phyloP scores from a whole-genome alignment of 371 early-diverging fungal species.

The Lichtheimia ornata region DNA sequence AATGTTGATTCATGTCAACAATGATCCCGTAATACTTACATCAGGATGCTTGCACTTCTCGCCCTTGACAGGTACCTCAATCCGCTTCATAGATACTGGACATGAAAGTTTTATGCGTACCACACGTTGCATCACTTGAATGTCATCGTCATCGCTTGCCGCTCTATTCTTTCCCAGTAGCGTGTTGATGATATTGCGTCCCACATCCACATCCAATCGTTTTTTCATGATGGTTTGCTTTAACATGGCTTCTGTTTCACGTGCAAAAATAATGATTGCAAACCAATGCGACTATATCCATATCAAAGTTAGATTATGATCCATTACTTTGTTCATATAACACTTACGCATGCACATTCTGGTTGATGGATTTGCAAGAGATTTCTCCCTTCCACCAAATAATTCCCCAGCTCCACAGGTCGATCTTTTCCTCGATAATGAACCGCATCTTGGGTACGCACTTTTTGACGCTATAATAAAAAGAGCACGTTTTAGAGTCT shows the following conservation, averaged over 20 bases:
- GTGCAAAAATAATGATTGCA: constrained; percentile 18
- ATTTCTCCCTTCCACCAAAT: constrained; percentile 24
- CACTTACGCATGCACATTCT: constrained; percentile 41
- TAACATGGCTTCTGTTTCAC: constrained; percentile 28
- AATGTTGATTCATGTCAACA: neutral
- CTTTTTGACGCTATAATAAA: constrained; percentile 7
- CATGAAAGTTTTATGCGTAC: constrained; percentile 33
- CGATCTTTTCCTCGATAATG: constrained; percentile 35
- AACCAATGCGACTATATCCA: constrained; percentile 26
- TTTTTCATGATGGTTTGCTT: constrained; percentile 2
- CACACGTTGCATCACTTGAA: constrained; percentile 27
- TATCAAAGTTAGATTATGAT: neutral
- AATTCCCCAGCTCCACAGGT: constrained; percentile 26
- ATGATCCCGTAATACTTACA: neutral
- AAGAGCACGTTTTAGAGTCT: neutral
- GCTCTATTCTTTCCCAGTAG: constrained; percentile 17
- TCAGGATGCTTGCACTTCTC: constrained; percentile 29
- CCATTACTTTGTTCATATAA: neutral
- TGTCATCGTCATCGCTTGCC: constrained; percentile 35
- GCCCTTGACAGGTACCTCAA: constrained; percentile 36
- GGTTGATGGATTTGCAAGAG: constrained; percentile 23
- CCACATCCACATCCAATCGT: constrained; percentile 8
- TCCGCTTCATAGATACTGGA: constrained; percentile 34
- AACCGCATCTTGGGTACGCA: constrained; percentile 6
- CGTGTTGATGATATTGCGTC: constrained; percentile 19